Base-by-base conservation (phyloP, 345 rosid species). In the Bretschneidera sinensis region DNA sequence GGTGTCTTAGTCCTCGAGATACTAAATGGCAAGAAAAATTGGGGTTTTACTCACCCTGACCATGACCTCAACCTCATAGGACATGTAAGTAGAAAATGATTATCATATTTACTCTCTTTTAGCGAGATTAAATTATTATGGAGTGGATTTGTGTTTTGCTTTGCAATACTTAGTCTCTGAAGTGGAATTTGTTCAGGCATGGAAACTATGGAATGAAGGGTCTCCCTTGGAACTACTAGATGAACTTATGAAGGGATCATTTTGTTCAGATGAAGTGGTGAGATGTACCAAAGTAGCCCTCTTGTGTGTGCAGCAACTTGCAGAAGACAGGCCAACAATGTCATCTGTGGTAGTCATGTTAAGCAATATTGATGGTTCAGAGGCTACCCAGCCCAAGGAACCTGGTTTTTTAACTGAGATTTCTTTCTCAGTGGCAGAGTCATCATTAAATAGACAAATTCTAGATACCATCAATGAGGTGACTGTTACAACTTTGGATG, bases 241-340 rank as follows among this genome's bases (percentile, higher is more conserved):
- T 65, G 72, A 75, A 4, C 16, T 0, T 0, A 18, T 70, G 24
- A 64, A 9, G n/a, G 68, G 70, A 24, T 60, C 71, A 21, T 64
- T 14, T 52, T 53, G 60, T 0, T 21, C 28, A 45, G 51, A 67
- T 22, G 74, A 77, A 58, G 75, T 69, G 24, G 14, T 24, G 19
- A 73, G 65, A 18, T 78, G 79, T 47, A 62, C 73, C n/a, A 78
- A 78, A 28, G 35, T 78, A 17, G 81, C 77, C 8, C 61, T 81
- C 20, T 51, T 81, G 17, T 81, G 85, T 24, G 81, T 81, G 25
- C 79, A 78, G 66, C 61, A 62, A 48, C 61, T 21, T 43, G 65
- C 81, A 31, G 57, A 51, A 9, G 80, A 76, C 21, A 74, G 86
- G 62, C 83, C 78, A 0, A 68, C 61, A 23, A 78, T 76, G 63